Conservation (phyloP, 257 asterid species). For the Salvia miltiorrhiza region DNA sequence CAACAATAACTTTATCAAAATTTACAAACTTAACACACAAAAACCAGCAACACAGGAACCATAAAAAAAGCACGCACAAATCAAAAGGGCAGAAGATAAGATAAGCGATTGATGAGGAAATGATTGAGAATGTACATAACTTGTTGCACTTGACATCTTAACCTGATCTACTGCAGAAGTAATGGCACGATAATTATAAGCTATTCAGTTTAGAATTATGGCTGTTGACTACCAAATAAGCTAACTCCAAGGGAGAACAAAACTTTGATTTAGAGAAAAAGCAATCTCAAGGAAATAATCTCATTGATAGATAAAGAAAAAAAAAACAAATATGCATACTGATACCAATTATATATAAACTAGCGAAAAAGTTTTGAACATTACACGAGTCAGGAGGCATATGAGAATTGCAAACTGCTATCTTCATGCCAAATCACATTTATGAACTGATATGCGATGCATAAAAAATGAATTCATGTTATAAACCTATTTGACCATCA, state of each 20-base stretch:
- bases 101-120: background rate
- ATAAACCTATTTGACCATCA: background rate
- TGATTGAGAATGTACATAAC: background rate
- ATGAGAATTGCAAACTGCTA: background rate
- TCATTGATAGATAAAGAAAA: background rate
- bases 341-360: background rate
- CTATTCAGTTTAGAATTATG: background rate
- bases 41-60: background rate
- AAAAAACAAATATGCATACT: background rate
- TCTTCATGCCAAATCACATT: background rate
- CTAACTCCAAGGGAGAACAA: background rate
- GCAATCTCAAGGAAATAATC: background rate
- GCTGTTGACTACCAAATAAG: background rate
- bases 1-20: background rate
- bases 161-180: background rate
- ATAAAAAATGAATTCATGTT: background rate
- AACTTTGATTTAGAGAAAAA: background rate
- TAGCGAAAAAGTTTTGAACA: background rate
- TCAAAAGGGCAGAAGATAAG: background rate
- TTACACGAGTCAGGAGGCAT: background rate
- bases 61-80: background rate
- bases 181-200: background rate
- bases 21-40: background rate
- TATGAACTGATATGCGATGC: background rate
- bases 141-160: background rate